A percentile compares a stretch with the other conserved stretches of the same genome.
phyloP scores from a whole-genome alignment of 1,284 basidiomycete species.

The Mrakiaceae sp. region DNA sequence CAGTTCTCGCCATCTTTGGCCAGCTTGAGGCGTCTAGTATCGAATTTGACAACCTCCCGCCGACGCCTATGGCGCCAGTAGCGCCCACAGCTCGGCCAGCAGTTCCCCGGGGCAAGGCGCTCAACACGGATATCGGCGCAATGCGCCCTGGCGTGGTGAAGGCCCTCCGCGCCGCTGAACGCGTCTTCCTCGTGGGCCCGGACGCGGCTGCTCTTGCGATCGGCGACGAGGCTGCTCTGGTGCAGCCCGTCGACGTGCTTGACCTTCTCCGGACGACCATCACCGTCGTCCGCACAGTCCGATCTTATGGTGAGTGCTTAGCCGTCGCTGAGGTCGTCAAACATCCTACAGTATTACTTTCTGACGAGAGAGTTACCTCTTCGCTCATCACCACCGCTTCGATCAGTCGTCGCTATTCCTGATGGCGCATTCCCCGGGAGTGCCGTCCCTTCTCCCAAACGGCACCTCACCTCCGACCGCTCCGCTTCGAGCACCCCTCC shows the following conservation, averaged over 20 bases:
- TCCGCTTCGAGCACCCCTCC: constrained; percentile 38
- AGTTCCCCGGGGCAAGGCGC: constrained; percentile 39
- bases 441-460: constrained; percentile 24
- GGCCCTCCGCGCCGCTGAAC: constrained; percentile 51
- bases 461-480: constrained; percentile 17
- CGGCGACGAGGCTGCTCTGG: constrained; percentile 10
- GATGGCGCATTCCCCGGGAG: constrained; percentile 36
- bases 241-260: constrained; percentile 21
- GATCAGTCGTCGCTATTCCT: constrained; percentile 12
- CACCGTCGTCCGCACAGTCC: constrained; percentile 3
- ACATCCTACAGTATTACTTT: neutral
- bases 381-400: constrained; percentile 1
- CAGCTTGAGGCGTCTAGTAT: neutral
- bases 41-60: constrained; percentile 46
- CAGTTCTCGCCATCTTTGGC: constrained; percentile 28
- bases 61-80: constrained; percentile 49
- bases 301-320: constrained; percentile 3
- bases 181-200: constrained; percentile 35
- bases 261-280: constrained; percentile 7
- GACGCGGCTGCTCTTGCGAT: constrained; percentile 33
- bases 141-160: constrained; percentile 57
- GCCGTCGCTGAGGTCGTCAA: too few relatives aligned
- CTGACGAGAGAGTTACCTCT: neutral
- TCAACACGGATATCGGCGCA: constrained; percentile 57
- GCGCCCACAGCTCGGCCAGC: constrained; percentile 25